phyloP scores from a whole-genome alignment of 345 rosid species.

The Eucalyptus cloeziana region DNA sequence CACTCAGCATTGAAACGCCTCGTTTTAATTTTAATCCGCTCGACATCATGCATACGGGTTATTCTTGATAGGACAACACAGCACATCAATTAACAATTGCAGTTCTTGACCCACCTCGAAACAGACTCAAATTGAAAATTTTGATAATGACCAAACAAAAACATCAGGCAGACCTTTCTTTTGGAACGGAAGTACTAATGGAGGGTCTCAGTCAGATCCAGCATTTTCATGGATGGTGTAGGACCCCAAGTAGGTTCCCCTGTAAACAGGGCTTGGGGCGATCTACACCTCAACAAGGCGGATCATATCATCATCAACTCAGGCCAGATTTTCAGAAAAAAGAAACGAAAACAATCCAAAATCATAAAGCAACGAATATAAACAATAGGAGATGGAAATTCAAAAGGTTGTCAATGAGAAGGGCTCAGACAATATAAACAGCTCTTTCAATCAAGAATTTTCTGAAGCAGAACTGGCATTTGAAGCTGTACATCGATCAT shows the following conservation, averaged over 20 bases:
- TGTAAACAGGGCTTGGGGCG: neutral
- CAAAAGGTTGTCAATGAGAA: neutral
- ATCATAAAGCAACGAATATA: neutral
- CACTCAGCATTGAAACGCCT: neutral
- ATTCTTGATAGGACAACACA: neutral
- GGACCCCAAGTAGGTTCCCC: slow-evolving; percentile 10
- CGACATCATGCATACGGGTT: neutral
- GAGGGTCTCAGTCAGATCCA: slow-evolving; percentile 31
- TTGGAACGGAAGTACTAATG: neutral
- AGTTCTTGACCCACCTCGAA: neutral
- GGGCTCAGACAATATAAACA: slow-evolving; percentile 50
- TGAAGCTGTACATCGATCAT: slow-evolving; percentile 39
- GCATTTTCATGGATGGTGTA: neutral
- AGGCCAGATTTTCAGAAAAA: neutral
- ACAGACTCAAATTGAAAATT: neutral
- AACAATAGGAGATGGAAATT: neutral
- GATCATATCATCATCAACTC: neutral
- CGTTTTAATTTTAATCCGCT: neutral
- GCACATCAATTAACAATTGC: neutral
- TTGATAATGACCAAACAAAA: neutral
- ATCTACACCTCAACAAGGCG: neutral
- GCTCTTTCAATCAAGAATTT: slow-evolving; percentile 81
- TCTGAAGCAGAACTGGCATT: slow-evolving; percentile 99
- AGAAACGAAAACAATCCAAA: neutral
- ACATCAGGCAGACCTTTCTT: neutral